Evolutionary conservation across 352 stramenopile genomes (phyloP).

Genomic region (Pythium dissotocum): DNA sequence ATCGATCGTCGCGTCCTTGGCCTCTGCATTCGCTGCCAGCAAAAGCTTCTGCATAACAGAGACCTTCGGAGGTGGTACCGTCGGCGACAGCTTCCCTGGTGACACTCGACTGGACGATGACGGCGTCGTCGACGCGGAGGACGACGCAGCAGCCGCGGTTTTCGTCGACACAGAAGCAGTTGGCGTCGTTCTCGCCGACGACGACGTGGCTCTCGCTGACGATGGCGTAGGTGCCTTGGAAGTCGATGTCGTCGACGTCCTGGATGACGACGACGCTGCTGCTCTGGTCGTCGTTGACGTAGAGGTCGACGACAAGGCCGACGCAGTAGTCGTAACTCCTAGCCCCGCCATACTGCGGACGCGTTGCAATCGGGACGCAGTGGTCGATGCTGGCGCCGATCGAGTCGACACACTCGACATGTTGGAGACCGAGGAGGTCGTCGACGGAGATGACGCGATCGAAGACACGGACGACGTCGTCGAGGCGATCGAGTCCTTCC

Average conservation of each 20-base stretch:
- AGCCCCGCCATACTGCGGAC: neutral
- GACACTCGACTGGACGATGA: slow-evolving; percentile 11
- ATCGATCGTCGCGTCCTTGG: slow-evolving; percentile 24
- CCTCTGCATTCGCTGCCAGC: slow-evolving; percentile 17
- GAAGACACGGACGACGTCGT: slow-evolving; percentile 27
- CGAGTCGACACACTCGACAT: slow-evolving; percentile 12
- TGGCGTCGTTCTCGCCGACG: neutral
- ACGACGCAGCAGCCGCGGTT: neutral
- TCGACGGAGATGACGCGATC: slow-evolving; percentile 28
- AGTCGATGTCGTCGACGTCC: neutral
- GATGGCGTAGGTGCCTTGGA: neutral
- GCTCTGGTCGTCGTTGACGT: neutral
- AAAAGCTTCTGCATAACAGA: slow-evolving; percentile 27
- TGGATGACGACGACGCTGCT: neutral
- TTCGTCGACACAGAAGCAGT: neutral
- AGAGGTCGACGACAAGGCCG: slow-evolving; percentile 1
- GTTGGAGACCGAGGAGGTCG: slow-evolving; percentile 17
- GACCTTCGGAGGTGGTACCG: slow-evolving; percentile 23
- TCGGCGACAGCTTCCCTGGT: slow-evolving; percentile 12
- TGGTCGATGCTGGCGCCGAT: neutral
- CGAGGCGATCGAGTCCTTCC: slow-evolving; percentile 29
- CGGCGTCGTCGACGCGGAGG: neutral
- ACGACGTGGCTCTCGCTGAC: neutral
- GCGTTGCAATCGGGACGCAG: slow-evolving; percentile 1
- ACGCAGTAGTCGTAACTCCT: neutral